Conservation (phyloP, 441 rosid species). For the Gossypium laxum region DNA sequence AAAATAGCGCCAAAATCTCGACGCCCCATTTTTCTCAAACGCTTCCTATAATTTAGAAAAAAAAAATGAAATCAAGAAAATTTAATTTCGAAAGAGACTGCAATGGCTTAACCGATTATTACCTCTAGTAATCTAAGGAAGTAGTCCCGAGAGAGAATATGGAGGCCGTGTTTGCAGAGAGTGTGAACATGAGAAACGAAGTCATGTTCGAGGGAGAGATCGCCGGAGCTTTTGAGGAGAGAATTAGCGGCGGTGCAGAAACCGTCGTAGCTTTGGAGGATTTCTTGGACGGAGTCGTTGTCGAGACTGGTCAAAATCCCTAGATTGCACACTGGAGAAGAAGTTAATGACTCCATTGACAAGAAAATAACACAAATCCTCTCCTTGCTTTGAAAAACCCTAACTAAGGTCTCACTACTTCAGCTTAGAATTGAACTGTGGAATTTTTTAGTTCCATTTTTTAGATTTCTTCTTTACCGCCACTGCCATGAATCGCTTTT, state of each 20-base stretch:
- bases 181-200: constrained; percentile 38
- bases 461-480: constrained; percentile 17
- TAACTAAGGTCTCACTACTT: background rate
- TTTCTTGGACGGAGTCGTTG: constrained; percentile 44
- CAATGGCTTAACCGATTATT: background rate
- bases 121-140: constrained; percentile 70
- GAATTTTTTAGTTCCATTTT: background rate
- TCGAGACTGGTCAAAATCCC: constrained; percentile 41
- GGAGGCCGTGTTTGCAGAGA: constrained; percentile 66
- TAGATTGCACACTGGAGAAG: constrained; percentile 31
- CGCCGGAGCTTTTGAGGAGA: constrained; percentile 40
- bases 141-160: constrained; percentile 57
- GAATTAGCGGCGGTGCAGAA: constrained; percentile 47
- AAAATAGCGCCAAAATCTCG: constrained; percentile 67
- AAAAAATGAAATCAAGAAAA: background rate
- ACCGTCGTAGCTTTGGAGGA: constrained; percentile 43
- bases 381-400: constrained; percentile 17
- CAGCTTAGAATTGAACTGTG: background rate
- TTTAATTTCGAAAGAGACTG: background rate
- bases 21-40: constrained; percentile 46
- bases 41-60: constrained; percentile 35
- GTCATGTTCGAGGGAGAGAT: constrained; percentile 33
- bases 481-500: constrained; percentile 5
- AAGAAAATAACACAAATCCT: background rate
- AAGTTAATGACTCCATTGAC: constrained; percentile 39